Base-by-base conservation (phyloP, 2,329 filamentous ascomycete species). In the Venturia nashicola region DNA sequence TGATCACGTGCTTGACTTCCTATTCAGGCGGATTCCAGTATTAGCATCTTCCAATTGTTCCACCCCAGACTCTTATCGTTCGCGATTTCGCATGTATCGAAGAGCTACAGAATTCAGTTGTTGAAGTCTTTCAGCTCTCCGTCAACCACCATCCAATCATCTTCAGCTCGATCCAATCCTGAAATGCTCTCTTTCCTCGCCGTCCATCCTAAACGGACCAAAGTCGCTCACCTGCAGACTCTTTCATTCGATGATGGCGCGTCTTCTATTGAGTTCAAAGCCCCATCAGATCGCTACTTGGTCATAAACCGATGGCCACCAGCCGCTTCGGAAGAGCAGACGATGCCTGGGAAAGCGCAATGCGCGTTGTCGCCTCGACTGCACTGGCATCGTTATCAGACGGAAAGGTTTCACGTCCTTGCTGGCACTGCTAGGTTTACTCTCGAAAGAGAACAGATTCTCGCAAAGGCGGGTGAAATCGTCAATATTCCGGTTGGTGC, bases 101-200 rank as follows among this genome's bases (percentile, higher is more conserved):
- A 55, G 51, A 55, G 12, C 9, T 12, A n/a, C n/a, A n/a, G n/a
- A n/a, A n/a, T n/a, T n/a, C n/a, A n/a, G n/a, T n/a, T n/a, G n/a
- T n/a, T n/a, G n/a, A n/a, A n/a, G n/a, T n/a, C n/a, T 32, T 59
- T 3, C 55, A 1, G 12, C 1, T 59, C 55, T 32, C 18, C 20
- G 2, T 59, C 27, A 12, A 12, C 2, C 34, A 23, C 14, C 8
- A 16, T 34, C 11, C 8, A 11, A 14, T 34, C 36, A 44, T 7
- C 36, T 14, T 46, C 36, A 61, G 5, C 5, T 61, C 1, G 18
- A 23, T 18, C 3, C 5, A 7, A 8, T 12, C 40, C 27, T 5
- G 11, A 34, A 36, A 62, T 62, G 61, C 61, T 62, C 27, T 62
- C 61, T 7, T 62, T 62, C 23, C 61, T 62, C 20, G 40, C 61